phyloP scores from a whole-genome alignment of 306 rosid genomes.

The Nissolia schottii region DNA sequence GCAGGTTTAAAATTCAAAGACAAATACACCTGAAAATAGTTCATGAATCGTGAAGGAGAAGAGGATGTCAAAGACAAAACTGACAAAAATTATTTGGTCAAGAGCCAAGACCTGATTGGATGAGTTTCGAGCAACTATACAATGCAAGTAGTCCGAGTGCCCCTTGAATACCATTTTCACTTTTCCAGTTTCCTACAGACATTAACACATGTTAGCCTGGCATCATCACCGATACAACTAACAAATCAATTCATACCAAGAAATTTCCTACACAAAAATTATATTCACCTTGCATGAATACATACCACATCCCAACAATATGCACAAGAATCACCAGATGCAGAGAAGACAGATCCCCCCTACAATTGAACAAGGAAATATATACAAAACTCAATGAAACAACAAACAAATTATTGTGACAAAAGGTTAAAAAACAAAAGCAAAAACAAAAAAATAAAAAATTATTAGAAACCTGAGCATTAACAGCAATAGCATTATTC shows the following conservation, averaged over 20 bases:
- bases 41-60: neutral
- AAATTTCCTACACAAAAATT: constrained; percentile 2
- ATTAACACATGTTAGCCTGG: constrained; percentile 19
- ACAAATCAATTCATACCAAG: constrained; percentile 7
- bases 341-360: constrained; percentile 82
- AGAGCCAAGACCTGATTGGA: constrained; percentile 60
- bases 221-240: neutral
- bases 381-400: neutral
- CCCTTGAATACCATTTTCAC: constrained; percentile 78
- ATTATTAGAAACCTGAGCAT: constrained; percentile 48
- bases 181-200: constrained; percentile 68
- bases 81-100: constrained; percentile 8
- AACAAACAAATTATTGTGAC: constrained; percentile 5
- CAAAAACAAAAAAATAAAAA: too few relatives aligned
- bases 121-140: constrained; percentile 77
- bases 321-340: constrained; percentile 92
- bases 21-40: neutral
- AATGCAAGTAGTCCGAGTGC: constrained; percentile 83
- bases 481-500: constrained; percentile 84
- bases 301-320: constrained; percentile 99
- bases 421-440: too few relatives aligned
- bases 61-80: neutral
- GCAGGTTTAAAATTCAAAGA: neutral
- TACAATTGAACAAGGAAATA: constrained; percentile 33
- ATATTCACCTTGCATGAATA: constrained; percentile 50